Base-by-base conservation (phyloP, 1,139 yeast species). In the Blastobotrys malaysiensis region DNA sequence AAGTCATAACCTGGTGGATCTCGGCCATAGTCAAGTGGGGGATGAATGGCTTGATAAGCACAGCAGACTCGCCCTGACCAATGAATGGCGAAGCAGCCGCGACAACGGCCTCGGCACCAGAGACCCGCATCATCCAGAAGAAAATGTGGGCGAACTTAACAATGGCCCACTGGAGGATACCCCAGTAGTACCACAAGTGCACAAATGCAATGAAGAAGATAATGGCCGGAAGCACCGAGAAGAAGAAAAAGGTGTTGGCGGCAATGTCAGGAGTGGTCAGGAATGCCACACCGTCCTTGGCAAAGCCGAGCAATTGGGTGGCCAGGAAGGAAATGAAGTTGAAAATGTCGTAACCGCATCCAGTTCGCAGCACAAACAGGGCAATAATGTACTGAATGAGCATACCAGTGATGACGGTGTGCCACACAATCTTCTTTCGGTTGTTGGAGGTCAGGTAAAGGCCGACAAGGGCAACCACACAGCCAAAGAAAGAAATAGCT, bases 21-120 rank as follows among this genome's bases (percentile, higher is more conserved):
- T 83, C 87, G 18, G 86, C 84, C 56, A 75, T 76, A 48, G 87
- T 83, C 63, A 81, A 74, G 64, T 73, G 82, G 18, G 85, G 84
- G 67, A 83, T 70, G 63, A 82, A 80, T 55, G 82, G 84, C 68
- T 82, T 82, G 64, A 83, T 77, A 61, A 83, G 76, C 60, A 83
- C 77, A 9, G 86, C 86, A 54, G 82, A 77, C 70, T 83, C 88
- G 65, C 88, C 87, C 63, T 81, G 83, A 50, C 88, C 88, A 63
- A 83, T 76, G 65, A 83, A 83, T 5, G 88, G 88, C 46, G 86
- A 80, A 1, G 87, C 87, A 48, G 86, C 84, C 11, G 86, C 86
- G 36, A 83, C 84, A 52, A 82, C 79, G 24, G 87, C 82, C 66
- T 83, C 88, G 49, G 87, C 86, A 61, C 88, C 88, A 31, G 83